Conservation (phyloP, 495 filamentous ascomycete genomes). For the Astrothelium subdiscretum region DNA sequence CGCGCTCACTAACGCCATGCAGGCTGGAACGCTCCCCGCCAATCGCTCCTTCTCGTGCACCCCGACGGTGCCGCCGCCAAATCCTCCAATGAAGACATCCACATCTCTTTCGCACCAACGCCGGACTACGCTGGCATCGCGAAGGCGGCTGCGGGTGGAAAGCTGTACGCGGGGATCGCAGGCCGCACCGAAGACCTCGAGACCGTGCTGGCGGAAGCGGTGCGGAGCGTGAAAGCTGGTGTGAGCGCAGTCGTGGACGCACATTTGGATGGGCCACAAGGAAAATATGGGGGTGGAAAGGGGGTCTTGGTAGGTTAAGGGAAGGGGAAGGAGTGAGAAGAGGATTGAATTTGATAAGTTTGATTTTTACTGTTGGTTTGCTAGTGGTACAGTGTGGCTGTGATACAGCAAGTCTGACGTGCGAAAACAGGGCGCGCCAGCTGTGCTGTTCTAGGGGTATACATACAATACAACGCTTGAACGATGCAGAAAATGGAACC, state of each 20-base stretch:
- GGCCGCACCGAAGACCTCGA: slow-evolving; percentile 24
- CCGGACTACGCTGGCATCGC: slow-evolving; percentile 91
- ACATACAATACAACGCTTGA: background rate
- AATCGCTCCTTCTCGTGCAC: slow-evolving; percentile 28
- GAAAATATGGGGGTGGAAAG: slow-evolving; percentile 28
- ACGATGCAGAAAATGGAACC: background rate
- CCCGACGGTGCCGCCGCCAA: slow-evolving; percentile 40
- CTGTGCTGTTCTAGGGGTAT: background rate
- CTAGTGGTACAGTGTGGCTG: background rate
- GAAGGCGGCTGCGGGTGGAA: slow-evolving; percentile 71
- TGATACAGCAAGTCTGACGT: background rate
- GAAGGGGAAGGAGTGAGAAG: background rate
- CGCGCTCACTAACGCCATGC: background rate
- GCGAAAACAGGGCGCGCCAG: background rate
- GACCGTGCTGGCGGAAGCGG: slow-evolving; percentile 24
- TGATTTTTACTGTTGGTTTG: background rate
- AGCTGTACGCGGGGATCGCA: slow-evolving; percentile 26
- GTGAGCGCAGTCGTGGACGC: slow-evolving; percentile 30
- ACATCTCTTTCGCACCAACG: slow-evolving; percentile 74
- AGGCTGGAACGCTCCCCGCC: slow-evolving; percentile 41
- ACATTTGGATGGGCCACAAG: slow-evolving; percentile 30
- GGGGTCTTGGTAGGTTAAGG: slow-evolving; percentile 21
- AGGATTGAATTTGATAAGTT: background rate
- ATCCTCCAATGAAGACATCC: slow-evolving; percentile 74
- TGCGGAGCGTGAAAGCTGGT: slow-evolving; percentile 25